These are phyloP conservation scores for Citrus mangshanensis DNA, from an alignment of 345 rosid species.

Conservation along the genomic window DNA sequence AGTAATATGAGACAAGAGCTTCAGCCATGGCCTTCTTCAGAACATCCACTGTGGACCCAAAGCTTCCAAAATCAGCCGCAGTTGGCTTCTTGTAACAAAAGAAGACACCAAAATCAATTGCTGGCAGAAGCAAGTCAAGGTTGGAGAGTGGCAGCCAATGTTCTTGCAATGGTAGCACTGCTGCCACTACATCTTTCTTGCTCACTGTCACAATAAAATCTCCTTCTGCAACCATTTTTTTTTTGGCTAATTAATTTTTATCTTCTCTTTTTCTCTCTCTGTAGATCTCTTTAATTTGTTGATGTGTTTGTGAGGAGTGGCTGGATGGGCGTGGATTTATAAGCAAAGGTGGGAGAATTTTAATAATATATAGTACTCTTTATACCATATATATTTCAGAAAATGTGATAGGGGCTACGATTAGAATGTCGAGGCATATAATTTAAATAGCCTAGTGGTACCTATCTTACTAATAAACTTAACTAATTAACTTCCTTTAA, in stretches of 20 bases:
- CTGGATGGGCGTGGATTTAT: not conserved
- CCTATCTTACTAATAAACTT: too few relatives aligned
- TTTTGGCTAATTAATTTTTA: too few relatives aligned
- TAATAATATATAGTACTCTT: not conserved
- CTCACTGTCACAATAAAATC: slow-evolving; percentile 34
- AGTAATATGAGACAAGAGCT: too few relatives aligned
- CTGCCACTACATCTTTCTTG: slow-evolving; percentile 53
- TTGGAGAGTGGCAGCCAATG: slow-evolving; percentile 85
- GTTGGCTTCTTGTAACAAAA: slow-evolving; percentile 50
- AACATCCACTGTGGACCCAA: slow-evolving; percentile 39
- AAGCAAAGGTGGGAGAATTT: not conserved
- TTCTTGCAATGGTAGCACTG: slow-evolving; percentile 66
- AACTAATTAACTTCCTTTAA: too few relatives aligned
- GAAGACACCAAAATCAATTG: slow-evolving; percentile 52
- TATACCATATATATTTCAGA: too few relatives aligned
- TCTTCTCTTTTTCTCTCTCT: not conserved
- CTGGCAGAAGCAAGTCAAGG: slow-evolving; percentile 82
- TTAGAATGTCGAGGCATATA: too few relatives aligned
- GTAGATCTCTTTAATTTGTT: not conserved
- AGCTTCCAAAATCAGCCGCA: not conserved
- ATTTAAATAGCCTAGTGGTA: too few relatives aligned
- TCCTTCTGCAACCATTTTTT: slow-evolving; percentile 5
- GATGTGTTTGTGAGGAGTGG: not conserved
- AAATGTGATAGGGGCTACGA: too few relatives aligned
- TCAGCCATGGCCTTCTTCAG: too few relatives aligned